Percentiles rank a stretch among this genome's conserved stretches.
Evolutionary conservation across 1,139 yeast species (phyloP).

Genomic region (Arxiozyma bovina): DNA sequence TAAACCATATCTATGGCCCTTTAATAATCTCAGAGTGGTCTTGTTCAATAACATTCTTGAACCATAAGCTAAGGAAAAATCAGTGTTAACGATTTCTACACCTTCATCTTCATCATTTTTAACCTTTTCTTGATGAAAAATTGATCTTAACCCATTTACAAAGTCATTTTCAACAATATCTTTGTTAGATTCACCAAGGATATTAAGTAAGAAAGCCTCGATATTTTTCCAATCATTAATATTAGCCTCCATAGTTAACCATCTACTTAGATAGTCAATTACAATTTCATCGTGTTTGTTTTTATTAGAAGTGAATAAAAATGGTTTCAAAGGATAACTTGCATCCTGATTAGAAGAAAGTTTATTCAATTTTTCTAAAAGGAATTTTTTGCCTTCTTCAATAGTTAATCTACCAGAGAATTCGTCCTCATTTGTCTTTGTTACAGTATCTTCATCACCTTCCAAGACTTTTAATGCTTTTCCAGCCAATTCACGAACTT

Average conservation of each 20-base stretch:
- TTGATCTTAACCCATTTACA: constrained; percentile 48
- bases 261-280: constrained; percentile 43
- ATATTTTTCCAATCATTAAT: constrained; percentile 86
- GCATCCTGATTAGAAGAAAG: constrained; percentile 17
- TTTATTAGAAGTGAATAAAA: constrained; percentile 14
- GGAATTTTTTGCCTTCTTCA: constrained; percentile 46
- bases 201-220: constrained; percentile 44
- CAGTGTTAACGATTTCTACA: constrained; percentile 83
- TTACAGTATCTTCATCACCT: constrained; percentile 60
- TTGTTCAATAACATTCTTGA: constrained; percentile 93
- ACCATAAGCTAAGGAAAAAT: constrained; percentile 94
- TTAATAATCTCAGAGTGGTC: constrained; percentile 73
- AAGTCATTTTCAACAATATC: constrained; percentile 39
- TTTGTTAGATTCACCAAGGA: constrained; percentile 38
- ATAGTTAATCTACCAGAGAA: constrained; percentile 66
- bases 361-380: constrained; percentile 33
- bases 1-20: constrained; percentile 95
- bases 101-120: constrained; percentile 57
- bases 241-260: constrained; percentile 68
- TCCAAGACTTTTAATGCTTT: constrained; percentile 76
- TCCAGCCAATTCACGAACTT: constrained; percentile 85
- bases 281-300: constrained; percentile 31
- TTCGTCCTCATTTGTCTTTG: constrained; percentile 39
- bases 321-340: constrained; percentile 13
- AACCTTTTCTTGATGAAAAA: constrained; percentile 58